Evolutionary conservation across 2,329 filamentous ascomycete species (phyloP).

Genomic region (Catunica adiposa): DNA sequence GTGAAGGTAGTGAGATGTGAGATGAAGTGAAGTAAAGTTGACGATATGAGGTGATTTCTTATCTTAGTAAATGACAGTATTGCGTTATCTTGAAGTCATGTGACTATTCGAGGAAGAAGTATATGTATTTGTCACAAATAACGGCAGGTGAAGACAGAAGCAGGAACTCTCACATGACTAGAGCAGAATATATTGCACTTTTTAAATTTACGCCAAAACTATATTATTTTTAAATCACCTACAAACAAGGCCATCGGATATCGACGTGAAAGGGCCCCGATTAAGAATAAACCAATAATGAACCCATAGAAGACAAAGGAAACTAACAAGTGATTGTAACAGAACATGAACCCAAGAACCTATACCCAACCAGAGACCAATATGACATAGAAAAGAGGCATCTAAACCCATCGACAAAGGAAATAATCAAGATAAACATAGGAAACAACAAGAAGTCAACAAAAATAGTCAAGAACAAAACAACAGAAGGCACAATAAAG

Average conservation of each 20-base stretch:
- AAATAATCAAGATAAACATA: constrained; percentile 5
- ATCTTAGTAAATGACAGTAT: background rate
- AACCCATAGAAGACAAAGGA: too few relatives aligned
- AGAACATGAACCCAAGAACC: background rate
- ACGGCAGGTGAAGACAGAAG: too few relatives aligned
- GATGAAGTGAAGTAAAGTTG: background rate
- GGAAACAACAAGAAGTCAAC: constrained; percentile 2
- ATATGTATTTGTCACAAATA: too few relatives aligned
- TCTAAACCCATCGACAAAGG: background rate
- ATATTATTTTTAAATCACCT: too few relatives aligned
- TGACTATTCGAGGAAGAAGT: too few relatives aligned
- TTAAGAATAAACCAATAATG: too few relatives aligned
- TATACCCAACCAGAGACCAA: background rate
- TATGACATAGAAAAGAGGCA: background rate
- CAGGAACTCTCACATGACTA: too few relatives aligned
- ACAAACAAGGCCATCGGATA: too few relatives aligned
- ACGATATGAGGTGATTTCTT: background rate
- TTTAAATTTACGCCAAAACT: too few relatives aligned
- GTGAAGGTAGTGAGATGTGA: background rate
- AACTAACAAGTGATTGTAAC: background rate
- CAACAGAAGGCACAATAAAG: background rate
- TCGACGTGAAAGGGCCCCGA: too few relatives aligned
- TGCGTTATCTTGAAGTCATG: too few relatives aligned
- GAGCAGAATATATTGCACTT: too few relatives aligned
- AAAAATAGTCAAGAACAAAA: background rate